Evolutionary conservation across 768 basidiomycete species (phyloP).

Genomic region (Rhizopogon vinicolor): DNA sequence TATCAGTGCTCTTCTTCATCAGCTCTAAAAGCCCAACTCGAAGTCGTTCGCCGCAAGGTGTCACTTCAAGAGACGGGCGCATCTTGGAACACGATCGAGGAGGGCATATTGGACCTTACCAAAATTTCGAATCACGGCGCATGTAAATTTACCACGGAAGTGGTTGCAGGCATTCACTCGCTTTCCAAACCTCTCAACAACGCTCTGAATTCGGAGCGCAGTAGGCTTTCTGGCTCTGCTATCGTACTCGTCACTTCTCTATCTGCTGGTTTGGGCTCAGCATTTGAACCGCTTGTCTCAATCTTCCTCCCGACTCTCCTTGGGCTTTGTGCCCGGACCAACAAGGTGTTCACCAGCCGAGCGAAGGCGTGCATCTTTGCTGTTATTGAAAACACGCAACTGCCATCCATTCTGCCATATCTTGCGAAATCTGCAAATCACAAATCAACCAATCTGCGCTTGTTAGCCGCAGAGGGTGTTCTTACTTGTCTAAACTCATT

Average conservation of each 20-base stretch:
- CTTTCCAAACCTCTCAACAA: constrained; percentile 49
- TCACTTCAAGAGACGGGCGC: constrained; percentile 67
- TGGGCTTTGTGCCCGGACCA: constrained; percentile 63
- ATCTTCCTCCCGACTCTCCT: constrained; percentile 67
- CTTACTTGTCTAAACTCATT: constrained; percentile 67
- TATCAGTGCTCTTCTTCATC: constrained; percentile 28
- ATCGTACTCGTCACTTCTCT: constrained; percentile 56
- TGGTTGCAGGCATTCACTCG: constrained; percentile 46
- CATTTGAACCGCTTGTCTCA: constrained; percentile 66
- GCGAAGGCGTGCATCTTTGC: constrained; percentile 54
- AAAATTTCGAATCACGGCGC: constrained; percentile 48
- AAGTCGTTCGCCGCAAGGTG: constrained; percentile 36
- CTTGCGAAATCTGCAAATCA: constrained; percentile 58
- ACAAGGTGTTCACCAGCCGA: constrained; percentile 72
- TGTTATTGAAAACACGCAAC: constrained; percentile 65
- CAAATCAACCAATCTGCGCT: constrained; percentile 63
- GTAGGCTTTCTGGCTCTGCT: constrained; percentile 62
- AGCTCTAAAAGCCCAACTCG: constrained; percentile 35
- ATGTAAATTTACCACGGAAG: constrained; percentile 45
- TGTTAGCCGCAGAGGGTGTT: constrained; percentile 61
- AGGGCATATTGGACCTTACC: constrained; percentile 42
- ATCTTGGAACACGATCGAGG: constrained; percentile 67
- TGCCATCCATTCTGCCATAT: constrained; percentile 57
- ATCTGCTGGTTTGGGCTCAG: constrained; percentile 50
- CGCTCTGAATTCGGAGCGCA: constrained; percentile 70